Evolutionary conservation across 164 flowering plant genomes (phyloP).

Genomic region (Piper longum): DNA sequence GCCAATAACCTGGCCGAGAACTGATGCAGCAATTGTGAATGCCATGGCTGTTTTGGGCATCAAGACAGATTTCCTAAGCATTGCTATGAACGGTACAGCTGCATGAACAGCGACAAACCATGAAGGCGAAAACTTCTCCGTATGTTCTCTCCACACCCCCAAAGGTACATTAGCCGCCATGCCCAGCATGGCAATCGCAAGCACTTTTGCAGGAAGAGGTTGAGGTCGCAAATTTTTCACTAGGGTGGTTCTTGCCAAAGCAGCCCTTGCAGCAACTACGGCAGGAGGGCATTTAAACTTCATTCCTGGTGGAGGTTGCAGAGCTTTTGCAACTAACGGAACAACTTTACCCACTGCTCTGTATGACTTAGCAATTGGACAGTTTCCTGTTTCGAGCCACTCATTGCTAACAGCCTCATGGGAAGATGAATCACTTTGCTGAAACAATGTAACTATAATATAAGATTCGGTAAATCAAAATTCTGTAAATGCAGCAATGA

Average conservation of each 20-base stretch:
- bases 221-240: conserved; percentile 65
- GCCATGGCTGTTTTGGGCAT: conserved; percentile 87
- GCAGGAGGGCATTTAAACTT: conserved; percentile 70
- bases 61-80: conserved; percentile 53
- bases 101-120: conserved; percentile 91
- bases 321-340: conserved; percentile 58
- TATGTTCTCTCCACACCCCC: conserved; percentile 82
- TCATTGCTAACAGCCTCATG: conserved; percentile 65
- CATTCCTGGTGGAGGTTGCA: conserved; percentile 60
- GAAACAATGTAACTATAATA: conserved; percentile 2
- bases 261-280: conserved; percentile 71
- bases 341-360: conserved; percentile 51
- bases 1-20: conserved; percentile 71
- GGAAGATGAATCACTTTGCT: conserved; percentile 27
- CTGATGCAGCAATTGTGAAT: conserved; percentile 61
- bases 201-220: conserved; percentile 52
- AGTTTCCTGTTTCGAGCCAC: conserved; percentile 68
- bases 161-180: conserved; percentile 66
- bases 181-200: conserved; percentile 29
- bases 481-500: not conserved
- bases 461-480: not conserved
- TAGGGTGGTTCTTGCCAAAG: conserved; percentile 57
- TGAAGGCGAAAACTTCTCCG: conserved; percentile 55
- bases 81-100: conserved; percentile 86
- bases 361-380: conserved; percentile 82